Evolutionary conservation across 306 rosid genomes (phyloP).

Genomic region (Dryas drummondii): DNA sequence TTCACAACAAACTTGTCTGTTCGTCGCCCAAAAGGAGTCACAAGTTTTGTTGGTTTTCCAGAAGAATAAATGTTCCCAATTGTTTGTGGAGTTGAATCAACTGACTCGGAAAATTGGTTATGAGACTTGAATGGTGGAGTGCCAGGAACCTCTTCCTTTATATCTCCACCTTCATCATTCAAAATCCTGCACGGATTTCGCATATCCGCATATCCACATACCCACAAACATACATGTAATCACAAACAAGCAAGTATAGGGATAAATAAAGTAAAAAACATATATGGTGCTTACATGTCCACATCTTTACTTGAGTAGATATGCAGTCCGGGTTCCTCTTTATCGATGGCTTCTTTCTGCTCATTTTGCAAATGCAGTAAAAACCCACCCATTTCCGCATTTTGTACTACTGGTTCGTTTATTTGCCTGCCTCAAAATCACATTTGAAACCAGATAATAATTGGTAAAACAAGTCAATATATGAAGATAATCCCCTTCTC

Average conservation of each 20-base stretch:
- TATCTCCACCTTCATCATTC: slow-evolving; percentile 51
- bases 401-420: slow-evolving; percentile 47
- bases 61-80: slow-evolving; percentile 53
- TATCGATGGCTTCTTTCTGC: slow-evolving; percentile 55
- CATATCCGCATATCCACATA: neutral
- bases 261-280: neutral
- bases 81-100: slow-evolving; percentile 54
- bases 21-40: slow-evolving; percentile 77
- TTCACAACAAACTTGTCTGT: slow-evolving; percentile 66
- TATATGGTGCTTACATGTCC: slow-evolving; percentile 55
- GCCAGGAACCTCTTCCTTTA: slow-evolving; percentile 47
- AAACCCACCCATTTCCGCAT: slow-evolving; percentile 86
- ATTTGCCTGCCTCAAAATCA: slow-evolving; percentile 51
- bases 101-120: slow-evolving; percentile 37
- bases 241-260: neutral
- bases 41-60: slow-evolving; percentile 53
- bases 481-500: neutral
- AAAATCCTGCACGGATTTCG: slow-evolving; percentile 50
- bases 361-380: slow-evolving; percentile 60
- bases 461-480: neutral
- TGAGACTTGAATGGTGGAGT: slow-evolving; percentile 57
- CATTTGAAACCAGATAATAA: neutral
- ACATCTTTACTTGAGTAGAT: slow-evolving; percentile 78
- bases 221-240: neutral
- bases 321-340: slow-evolving; percentile 69